These are phyloP conservation scores for Apiospora koreana DNA, from an alignment of 2,329 filamentous ascomycete genomes.

Conservation along the genomic window DNA sequence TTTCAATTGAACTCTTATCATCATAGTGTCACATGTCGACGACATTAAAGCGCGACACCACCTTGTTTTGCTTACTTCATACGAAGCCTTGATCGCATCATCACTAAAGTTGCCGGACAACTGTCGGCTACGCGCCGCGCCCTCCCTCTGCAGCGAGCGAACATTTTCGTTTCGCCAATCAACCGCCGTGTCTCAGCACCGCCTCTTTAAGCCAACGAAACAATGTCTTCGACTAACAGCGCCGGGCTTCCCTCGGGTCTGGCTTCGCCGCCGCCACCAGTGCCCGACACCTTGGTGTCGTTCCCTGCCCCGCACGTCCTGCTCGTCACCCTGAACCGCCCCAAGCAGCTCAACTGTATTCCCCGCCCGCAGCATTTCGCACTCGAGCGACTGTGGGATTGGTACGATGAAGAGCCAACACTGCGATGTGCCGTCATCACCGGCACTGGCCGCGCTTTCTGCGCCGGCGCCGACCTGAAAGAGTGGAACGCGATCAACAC, in stretches of 20 bases:
- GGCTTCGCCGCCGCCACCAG: constrained; percentile 39
- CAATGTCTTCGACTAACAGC: constrained; percentile 20
- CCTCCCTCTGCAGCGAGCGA: not conserved
- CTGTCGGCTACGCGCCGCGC: not conserved
- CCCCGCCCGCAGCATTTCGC: constrained; percentile 48
- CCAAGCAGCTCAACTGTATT: constrained; percentile 60
- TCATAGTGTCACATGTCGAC: not conserved
- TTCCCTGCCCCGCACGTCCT: constrained; percentile 57
- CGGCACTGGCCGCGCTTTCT: constrained; percentile 65
- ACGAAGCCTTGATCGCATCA: not conserved
- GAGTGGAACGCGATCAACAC: constrained; percentile 58
- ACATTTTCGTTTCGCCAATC: not conserved
- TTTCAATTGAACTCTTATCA: no score
- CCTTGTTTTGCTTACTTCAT: no score
- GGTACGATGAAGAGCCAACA: constrained; percentile 63
- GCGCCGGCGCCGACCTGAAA: constrained; percentile 68
- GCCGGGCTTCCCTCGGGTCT: constrained; percentile 29
- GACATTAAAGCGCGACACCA: not conserved
- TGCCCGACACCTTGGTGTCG: constrained; percentile 43
- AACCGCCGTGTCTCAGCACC: not conserved
- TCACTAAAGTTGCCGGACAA: not conserved
- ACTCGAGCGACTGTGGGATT: constrained; percentile 53
- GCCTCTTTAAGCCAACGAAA: not conserved
- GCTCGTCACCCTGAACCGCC: constrained; percentile 61
- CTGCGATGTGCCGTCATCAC: constrained; percentile 66